Evolutionary conservation across 2,329 filamentous ascomycete species (phyloP).

Genomic region (Ascochyta fabae): DNA sequence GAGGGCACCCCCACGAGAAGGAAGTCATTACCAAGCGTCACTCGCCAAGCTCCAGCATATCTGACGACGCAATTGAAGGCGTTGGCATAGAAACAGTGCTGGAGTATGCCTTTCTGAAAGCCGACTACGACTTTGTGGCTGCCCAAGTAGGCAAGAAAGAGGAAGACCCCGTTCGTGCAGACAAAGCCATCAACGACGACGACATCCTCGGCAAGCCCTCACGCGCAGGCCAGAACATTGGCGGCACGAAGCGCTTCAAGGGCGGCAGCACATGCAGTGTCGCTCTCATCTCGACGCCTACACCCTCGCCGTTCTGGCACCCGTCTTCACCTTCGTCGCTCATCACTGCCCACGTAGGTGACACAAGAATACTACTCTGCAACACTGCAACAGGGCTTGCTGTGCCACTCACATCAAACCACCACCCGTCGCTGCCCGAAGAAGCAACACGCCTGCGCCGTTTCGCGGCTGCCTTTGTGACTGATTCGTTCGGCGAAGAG

Average conservation of each 20-base stretch:
- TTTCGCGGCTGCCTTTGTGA: constrained; percentile 85
- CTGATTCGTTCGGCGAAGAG: constrained; percentile 96
- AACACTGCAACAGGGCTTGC: constrained; percentile 82
- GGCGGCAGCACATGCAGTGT: constrained; percentile 93
- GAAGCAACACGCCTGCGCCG: constrained; percentile 84
- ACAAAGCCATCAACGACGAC: constrained; percentile 81
- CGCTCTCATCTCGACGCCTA: constrained; percentile 89
- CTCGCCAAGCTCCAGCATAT: constrained; percentile 28
- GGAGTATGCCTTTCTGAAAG: constrained; percentile 90
- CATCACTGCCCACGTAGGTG: constrained; percentile 88
- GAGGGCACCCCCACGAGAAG: constrained; percentile 44
- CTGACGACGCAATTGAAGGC: constrained; percentile 44
- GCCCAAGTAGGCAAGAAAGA: constrained; percentile 86
- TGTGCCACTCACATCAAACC: constrained; percentile 83
- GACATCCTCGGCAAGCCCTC: constrained; percentile 77
- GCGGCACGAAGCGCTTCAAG: constrained; percentile 80
- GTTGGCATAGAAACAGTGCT: constrained; percentile 78
- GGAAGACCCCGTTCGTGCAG: constrained; percentile 70
- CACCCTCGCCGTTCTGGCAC: constrained; percentile 93
- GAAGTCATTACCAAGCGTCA: constrained; percentile 37
- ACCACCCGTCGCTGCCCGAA: constrained; percentile 86
- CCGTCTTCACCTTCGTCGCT: constrained; percentile 84
- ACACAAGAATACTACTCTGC: constrained; percentile 89
- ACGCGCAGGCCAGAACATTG: constrained; percentile 64
- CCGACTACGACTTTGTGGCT: constrained; percentile 91